These are phyloP conservation scores for Blastocystis hominis DNA, from an alignment of 352 stramenopile genomes.

Conservation along the genomic window DNA sequence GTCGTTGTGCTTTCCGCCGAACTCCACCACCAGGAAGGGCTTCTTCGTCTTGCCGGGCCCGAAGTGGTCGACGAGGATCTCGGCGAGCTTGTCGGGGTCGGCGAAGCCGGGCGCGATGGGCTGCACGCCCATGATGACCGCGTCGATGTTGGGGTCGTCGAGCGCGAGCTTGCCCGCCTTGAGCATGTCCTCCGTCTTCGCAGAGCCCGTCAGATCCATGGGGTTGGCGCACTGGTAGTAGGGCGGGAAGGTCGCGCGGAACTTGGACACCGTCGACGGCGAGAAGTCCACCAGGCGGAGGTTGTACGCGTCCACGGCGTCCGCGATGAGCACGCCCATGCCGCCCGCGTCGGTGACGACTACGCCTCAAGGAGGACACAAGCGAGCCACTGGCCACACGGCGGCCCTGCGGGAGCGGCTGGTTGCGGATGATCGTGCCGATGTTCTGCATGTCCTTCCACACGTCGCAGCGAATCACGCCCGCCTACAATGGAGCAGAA, in stretches of 20 bases:
- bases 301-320: slow-evolving; percentile 23
- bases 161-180: slow-evolving; percentile 11
- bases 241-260: slow-evolving; percentile 12
- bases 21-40: slow-evolving; percentile 25
- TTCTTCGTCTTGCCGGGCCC: slow-evolving; percentile 43
- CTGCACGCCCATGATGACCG: slow-evolving; percentile 3
- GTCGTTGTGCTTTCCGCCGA: slow-evolving; percentile 9
- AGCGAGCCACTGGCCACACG: background rate
- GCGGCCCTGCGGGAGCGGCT: slow-evolving; percentile 21
- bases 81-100: background rate
- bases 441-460: slow-evolving; percentile 47
- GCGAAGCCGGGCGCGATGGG: slow-evolving; percentile 9
- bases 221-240: slow-evolving; percentile 39
- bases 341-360: slow-evolving; percentile 40
- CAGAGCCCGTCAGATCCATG: slow-evolving; percentile 39
- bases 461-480: slow-evolving; percentile 46
- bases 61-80: slow-evolving; percentile 2
- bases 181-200: slow-evolving; percentile 30
- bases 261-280: background rate
- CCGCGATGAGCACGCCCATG: slow-evolving; percentile 37
- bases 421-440: background rate
- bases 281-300: slow-evolving; percentile 21
- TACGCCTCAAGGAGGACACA: background rate
- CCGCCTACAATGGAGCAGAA: background rate
- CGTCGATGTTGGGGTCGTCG: slow-evolving; percentile 45